Evolutionary conservation across 805 yeast genomes (phyloP), one percentile per base, ranked within the genome.

Genomic region (Citeromyces nyonsensis): DNA sequence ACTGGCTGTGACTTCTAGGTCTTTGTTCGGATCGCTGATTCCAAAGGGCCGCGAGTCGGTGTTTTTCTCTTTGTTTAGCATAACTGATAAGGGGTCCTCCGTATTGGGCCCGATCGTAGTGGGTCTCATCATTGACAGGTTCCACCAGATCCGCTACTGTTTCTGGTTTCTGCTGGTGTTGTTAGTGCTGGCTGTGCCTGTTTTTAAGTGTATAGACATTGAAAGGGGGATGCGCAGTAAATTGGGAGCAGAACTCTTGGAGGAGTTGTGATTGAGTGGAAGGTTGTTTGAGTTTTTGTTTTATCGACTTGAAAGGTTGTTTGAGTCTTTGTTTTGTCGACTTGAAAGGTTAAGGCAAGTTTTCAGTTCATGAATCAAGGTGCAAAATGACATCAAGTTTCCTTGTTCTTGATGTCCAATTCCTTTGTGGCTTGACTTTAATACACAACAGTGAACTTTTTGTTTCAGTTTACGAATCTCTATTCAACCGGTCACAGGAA

Each of bases 51-150:
- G 69, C 42, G 93, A 81, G 45, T 70, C 78, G 3, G 70, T 77
- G 5, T 80, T 79, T 45, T 80, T 81, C 52, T 76, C 88, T 10
- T 55, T 80, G 28, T 81, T 73, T 50, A 68, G 81, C 27, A 72
- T 80, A 26, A 81, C 93, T 1, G 91, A 80, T 49, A 80, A 81
- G 45, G 88, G 91, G 3, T 73, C 83, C 4, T 73, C 83, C 0
- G 68, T 80, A 4, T 40, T 80, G 20, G 91, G 93, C 0, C 91
- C 93, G 0, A 52, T 73, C 4, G 42, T 79, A 13, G 70, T 80
- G n/a, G 91, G 85, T 0, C 36, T 79, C 37, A 66, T 81, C 32
- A 74, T 81, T 4, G 85, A 81, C 51, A 55, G 54, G 36, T 76
- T 84, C 1, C 88, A 80, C 46, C 73, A 79, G 37, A 75, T 80